phyloP scores from a whole-genome alignment of 2,329 filamentous ascomycete genomes.

The Arthrobotrys sphaeroides region DNA sequence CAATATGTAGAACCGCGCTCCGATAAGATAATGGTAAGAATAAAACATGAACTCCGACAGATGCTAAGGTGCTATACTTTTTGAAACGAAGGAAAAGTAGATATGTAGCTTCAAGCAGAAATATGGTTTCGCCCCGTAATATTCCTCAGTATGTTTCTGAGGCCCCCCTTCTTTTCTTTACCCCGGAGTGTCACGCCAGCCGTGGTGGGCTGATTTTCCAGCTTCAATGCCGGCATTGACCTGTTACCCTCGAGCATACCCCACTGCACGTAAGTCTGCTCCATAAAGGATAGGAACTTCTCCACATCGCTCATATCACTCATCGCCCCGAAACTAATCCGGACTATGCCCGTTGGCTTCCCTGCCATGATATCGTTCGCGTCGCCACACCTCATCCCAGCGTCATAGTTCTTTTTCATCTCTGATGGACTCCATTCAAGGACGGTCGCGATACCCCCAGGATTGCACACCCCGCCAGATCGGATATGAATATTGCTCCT shows the following conservation, averaged over 20 bases:
- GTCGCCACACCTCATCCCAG: conserved; percentile 69
- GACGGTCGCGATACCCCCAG: conserved; percentile 65
- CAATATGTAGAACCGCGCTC: background rate
- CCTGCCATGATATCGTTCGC: conserved; percentile 67
- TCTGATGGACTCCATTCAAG: conserved; percentile 67
- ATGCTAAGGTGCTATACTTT: too few relatives aligned
- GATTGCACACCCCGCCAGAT: conserved; percentile 69
- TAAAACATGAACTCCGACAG: conserved; percentile 1
- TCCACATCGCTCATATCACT: conserved; percentile 69
- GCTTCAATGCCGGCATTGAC: background rate
- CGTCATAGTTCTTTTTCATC: conserved; percentile 67
- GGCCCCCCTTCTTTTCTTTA: background rate
- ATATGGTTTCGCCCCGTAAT: conserved; percentile 16
- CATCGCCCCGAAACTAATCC: conserved; percentile 71
- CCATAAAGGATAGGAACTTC: conserved; percentile 64
- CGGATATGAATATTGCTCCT: conserved; percentile 69
- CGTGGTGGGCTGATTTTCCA: background rate
- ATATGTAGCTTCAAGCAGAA: background rate
- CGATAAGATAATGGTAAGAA: background rate
- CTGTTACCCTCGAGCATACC: background rate
- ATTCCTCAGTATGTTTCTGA: conserved; percentile 20
- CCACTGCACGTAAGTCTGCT: conserved; percentile 59
- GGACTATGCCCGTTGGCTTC: conserved; percentile 70
- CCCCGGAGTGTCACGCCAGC: background rate
- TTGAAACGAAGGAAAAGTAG: background rate